These are phyloP conservation scores for Colletotrichum ledebouriae DNA, from an alignment of 2,329 filamentous ascomycete species.

Conservation along the genomic window DNA sequence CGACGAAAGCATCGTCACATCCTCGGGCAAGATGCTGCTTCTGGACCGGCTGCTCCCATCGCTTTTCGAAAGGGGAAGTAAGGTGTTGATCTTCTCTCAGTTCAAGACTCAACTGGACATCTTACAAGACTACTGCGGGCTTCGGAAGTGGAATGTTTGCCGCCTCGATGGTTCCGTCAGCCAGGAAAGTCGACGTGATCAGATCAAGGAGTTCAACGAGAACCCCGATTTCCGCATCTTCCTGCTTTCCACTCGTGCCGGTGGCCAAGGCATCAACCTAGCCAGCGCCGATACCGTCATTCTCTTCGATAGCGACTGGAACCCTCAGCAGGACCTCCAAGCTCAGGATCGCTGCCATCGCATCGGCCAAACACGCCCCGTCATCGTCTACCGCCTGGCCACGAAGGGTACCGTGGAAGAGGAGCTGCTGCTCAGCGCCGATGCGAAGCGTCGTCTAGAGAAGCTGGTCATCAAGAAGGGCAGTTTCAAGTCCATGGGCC, in stretches of 20 bases:
- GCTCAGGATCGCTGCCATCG: conserved; percentile 95
- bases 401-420: conserved; percentile 96
- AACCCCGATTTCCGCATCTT: conserved; percentile 80
- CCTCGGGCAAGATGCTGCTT: conserved; percentile 95
- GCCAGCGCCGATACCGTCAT: conserved; percentile 93
- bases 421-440: conserved; percentile 85
- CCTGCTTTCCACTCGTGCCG: conserved; percentile 88
- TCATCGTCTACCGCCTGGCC: conserved; percentile 93
- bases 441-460: conserved; percentile 91
- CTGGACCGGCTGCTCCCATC: conserved; percentile 86
- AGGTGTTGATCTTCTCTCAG: conserved; percentile 95
- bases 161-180: conserved; percentile 92
- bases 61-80: conserved; percentile 82
- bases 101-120: conserved; percentile 96
- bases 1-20: conserved; percentile 86
- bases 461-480: conserved; percentile 97
- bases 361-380: conserved; percentile 92
- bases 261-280: conserved; percentile 95
- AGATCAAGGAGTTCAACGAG: conserved; percentile 81
- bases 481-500: conserved; percentile 78
- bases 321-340: conserved; percentile 96
- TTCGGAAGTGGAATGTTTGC: conserved; percentile 84
- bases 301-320: conserved; percentile 91
- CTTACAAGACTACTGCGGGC: conserved; percentile 87
- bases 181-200: conserved; percentile 76